Base-by-base conservation (phyloP, 2,329 filamentous ascomycete genomes). In the Sporothrix luriei region DNA sequence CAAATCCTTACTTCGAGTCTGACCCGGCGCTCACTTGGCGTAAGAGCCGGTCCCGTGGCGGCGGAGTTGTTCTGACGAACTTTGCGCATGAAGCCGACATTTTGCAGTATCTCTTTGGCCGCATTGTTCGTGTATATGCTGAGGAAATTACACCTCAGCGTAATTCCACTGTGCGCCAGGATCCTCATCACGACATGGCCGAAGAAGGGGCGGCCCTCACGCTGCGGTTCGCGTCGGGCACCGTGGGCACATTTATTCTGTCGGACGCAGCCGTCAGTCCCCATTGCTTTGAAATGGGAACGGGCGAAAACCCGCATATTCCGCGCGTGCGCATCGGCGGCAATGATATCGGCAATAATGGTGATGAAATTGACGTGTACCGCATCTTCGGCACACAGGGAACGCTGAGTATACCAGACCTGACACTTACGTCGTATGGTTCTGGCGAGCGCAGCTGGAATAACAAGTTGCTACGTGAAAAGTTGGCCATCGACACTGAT, bases 1-100 rank as follows among this genome's bases (percentile, higher is more conserved):
- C 85, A 0, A 61, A 74, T 0, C 69, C 77, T 0, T 89, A 88
- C 76, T 88, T 85, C 72, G 78, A 81, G 1, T 52, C 38, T n/a
- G 43, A 26, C 14, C 77, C 78, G 0, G 80, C 81, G 51, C 88
- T 86, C 85, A 80, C 84, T 16, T 78, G 80, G 7, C 74, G 65
- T 21, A 46, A 46, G 21, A 76, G 65, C 51, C 51, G 51, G 4
- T 69, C 72, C 2, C 76, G 78, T 2, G 83, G 82, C 1, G 86
- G 85, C 0, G 82, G 84, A 0, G 77, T 88, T 9, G 77, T 84
- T 2, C 88, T 88, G 71, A 55, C 59, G 26, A 89, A 88, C 73
- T 77, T 88, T 55, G 82, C 88, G n/a, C 86, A 89, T 73, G 87
- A 89, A 65, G 78, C 88, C 51, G 87, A 88, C 71, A 77, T 87